These are phyloP conservation scores for Pleurotus ostreatus DNA, from an alignment of 768 basidiomycete genomes.

Conservation along the genomic window DNA sequence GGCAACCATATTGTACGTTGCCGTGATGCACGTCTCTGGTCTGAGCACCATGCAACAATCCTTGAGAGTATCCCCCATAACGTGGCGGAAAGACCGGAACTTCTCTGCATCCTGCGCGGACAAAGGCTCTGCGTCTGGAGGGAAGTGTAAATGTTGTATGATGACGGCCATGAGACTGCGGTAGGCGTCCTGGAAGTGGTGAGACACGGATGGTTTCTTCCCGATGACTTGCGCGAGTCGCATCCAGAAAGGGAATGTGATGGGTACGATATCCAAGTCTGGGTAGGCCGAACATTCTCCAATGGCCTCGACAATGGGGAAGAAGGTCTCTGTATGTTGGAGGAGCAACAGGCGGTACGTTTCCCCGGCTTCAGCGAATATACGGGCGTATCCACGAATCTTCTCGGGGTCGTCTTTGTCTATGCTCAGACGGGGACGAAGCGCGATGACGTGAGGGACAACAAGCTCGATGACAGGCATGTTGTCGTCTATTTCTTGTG, in stretches of 20 bases:
- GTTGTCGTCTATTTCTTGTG: constrained; percentile 94
- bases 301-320: constrained; percentile 93
- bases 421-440: constrained; percentile 58
- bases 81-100: constrained; percentile 93
- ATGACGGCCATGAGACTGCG: constrained; percentile 79
- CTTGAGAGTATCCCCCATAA: constrained; percentile 98
- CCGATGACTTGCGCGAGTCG: constrained; percentile 87
- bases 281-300: constrained; percentile 88
- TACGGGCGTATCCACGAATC: constrained; percentile 83
- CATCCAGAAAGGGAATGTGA: constrained; percentile 99
- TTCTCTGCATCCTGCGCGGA: constrained; percentile 86
- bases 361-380: constrained; percentile 97
- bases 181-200: constrained; percentile 82
- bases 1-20: constrained; percentile 79
- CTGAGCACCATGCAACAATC: constrained; percentile 96
- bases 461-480: constrained; percentile 85
- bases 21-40: constrained; percentile 75
- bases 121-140: constrained; percentile 60
- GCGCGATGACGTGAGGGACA: constrained; percentile 77
- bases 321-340: constrained; percentile 88
- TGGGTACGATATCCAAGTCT: constrained; percentile 93
- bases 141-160: constrained; percentile 90
- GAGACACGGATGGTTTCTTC: constrained; percentile 66
- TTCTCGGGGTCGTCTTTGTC: constrained; percentile 79
- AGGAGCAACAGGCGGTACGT: constrained; percentile 87